Conservation (phyloP, 495 filamentous ascomycete genomes). For the Annulohypoxylon moriforme region DNA sequence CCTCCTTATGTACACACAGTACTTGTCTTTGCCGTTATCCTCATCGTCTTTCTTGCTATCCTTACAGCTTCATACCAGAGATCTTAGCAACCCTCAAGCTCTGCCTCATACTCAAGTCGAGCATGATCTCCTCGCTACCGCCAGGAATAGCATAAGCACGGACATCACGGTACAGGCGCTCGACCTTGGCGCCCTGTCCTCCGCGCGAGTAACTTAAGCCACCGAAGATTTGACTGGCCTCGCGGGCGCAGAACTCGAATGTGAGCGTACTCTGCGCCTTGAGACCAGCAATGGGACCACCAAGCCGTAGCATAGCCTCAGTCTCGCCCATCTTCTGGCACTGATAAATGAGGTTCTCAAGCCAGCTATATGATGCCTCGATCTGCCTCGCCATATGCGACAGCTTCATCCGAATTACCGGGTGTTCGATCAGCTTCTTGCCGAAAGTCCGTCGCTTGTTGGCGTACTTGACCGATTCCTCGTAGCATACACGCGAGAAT, state of each 20-base stretch:
- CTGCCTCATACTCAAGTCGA: constrained; percentile 96
- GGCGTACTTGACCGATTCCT: constrained; percentile 94
- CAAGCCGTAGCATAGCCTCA: constrained; percentile 95
- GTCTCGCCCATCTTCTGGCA: constrained; percentile 91
- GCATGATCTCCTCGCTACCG: constrained; percentile 98
- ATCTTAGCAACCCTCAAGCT: constrained; percentile 88
- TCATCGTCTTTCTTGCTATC: constrained; percentile 2
- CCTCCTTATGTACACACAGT: constrained; percentile 9
- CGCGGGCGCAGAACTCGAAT: constrained; percentile 96
- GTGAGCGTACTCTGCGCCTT: constrained; percentile 94
- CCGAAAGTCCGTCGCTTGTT: constrained; percentile 96
- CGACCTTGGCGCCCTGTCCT: constrained; percentile 95
- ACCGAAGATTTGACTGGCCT: constrained; percentile 97
- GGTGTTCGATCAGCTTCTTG: constrained; percentile 95
- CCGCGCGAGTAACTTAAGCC: constrained; percentile 92
- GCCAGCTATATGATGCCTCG: constrained; percentile 94
- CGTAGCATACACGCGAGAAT: constrained; percentile 96
- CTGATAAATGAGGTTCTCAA: constrained; percentile 97
- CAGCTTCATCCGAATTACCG: constrained; percentile 97
- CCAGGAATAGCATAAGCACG: constrained; percentile 97
- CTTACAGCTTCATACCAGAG: constrained; percentile 94
- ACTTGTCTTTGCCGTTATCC: neutral
- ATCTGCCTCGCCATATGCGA: constrained; percentile 98
- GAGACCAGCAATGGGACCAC: constrained; percentile 91
- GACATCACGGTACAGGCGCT: constrained; percentile 96